Base-by-base conservation (phyloP, 1,139 yeast genomes). In the Candida sp. region DNA sequence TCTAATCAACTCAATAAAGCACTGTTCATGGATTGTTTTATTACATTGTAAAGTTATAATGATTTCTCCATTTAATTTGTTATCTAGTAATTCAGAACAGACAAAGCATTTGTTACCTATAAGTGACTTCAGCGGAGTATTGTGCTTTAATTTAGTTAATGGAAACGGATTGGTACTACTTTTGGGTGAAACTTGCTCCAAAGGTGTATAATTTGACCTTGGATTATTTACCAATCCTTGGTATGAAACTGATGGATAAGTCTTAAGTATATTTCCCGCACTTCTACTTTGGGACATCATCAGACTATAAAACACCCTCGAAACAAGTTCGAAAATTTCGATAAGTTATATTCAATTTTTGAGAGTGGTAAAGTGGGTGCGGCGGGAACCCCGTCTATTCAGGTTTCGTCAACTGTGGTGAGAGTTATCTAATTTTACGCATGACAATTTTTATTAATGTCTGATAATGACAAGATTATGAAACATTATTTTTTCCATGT, bases 1-100 rank as follows among this genome's bases (percentile, higher is more conserved):
- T 19, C 19, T 12, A n/a, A 37, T 5, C n/a, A 37, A 11, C 19
- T 37, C 39, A 37, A 29, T 22, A 19, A 37, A 37, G 15, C 39
- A 37, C 27, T 37, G 34, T 37, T 37, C 39, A 29, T 37, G 39
- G 23, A 37, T 29, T 22, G 21, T 15, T 12, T 12, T 21, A 29
- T 27, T 15, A 21, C 39, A 37, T 27, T 37, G 33, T 37, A 37
- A 32, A 27, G 23, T 11, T 15, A 37, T 27, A 11, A 29, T n/a
- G 5, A 37, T 15, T 30, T 37, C 39, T 4, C 30, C 27, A 6
- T 5, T 15, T 7, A 37, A 29, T 29, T 29, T 37, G 21, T 37
- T 37, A 11, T 30, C 19, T 23, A 37, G 27, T 29, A 37, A 21
- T 4, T 37, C 39, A 11, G 21, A 12, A n/a, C 39, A 37, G 15